A percentile compares a stretch with the other conserved stretches of the same genome.
Conservation (phyloP, 2,329 filamentous ascomycete genomes). For the Pseudogymnoascus sp. region DNA sequence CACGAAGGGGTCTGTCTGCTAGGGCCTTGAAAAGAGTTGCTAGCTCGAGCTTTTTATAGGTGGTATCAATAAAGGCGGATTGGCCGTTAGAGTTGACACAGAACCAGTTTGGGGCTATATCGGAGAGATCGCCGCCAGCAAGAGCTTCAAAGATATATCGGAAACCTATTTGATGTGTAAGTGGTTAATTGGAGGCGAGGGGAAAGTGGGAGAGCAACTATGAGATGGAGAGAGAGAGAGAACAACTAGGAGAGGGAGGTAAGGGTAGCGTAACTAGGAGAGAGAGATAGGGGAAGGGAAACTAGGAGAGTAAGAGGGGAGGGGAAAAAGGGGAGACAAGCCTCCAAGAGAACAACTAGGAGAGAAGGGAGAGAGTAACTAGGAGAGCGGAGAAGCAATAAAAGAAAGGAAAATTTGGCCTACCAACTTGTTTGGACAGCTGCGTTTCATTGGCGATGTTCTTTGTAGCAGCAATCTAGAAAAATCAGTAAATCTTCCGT, state of each 20-base stretch:
- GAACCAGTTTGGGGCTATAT: conserved; percentile 29
- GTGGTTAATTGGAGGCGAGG: conserved; percentile 33
- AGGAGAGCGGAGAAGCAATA: too few relatives aligned
- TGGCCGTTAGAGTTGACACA: conserved; percentile 32
- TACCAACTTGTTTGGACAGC: not conserved
- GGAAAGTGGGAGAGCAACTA: not conserved
- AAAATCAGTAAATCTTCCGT: not conserved
- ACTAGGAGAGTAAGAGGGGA: too few relatives aligned
- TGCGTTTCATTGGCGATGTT: not conserved
- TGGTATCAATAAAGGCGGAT: conserved; percentile 17
- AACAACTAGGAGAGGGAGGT: too few relatives aligned
- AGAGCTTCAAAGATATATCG: conserved; percentile 28
- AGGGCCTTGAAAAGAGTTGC: conserved; percentile 21
- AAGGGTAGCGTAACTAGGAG: too few relatives aligned
- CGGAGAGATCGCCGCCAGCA: conserved; percentile 23
- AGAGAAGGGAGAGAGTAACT: too few relatives aligned
- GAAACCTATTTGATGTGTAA: conserved; percentile 18
- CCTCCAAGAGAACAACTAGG: too few relatives aligned
- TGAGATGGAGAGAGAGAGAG: too few relatives aligned
- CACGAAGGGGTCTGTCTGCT: conserved; percentile 26
- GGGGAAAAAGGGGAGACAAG: too few relatives aligned
- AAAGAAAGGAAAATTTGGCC: not conserved
- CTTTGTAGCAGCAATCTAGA: not conserved
- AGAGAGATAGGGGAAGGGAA: too few relatives aligned
- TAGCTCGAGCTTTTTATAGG: conserved; percentile 12